phyloP scores from a whole-genome alignment of 345 rosid genomes.

The Clausena lansium region DNA sequence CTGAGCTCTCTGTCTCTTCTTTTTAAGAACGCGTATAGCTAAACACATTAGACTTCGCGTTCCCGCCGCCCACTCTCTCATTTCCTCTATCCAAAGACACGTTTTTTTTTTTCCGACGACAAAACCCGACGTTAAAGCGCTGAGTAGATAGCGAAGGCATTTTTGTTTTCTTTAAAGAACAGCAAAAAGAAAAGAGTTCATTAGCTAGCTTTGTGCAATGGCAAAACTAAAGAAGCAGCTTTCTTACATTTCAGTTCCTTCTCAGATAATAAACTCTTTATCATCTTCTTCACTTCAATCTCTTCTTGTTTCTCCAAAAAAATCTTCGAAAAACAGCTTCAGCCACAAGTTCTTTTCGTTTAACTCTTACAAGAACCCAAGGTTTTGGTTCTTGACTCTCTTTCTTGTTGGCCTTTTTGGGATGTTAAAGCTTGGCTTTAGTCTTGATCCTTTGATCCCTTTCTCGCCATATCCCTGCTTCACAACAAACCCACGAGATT shows the following conservation, averaged over 20 bases:
- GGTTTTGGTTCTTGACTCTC: slow-evolving; percentile 51
- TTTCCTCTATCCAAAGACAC: neutral
- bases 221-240: slow-evolving; percentile 37
- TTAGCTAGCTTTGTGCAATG: slow-evolving; percentile 27
- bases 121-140: too few species aligned
- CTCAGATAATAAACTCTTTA: slow-evolving; percentile 49
- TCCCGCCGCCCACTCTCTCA: slow-evolving; percentile 28
- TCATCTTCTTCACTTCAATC: slow-evolving; percentile 62
- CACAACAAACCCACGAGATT: slow-evolving; percentile 24
- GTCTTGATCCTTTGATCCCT: slow-evolving; percentile 45
- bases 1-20: neutral
- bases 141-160: too few species aligned
- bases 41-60: slow-evolving; percentile 21
- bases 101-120: neutral
- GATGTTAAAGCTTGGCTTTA: slow-evolving; percentile 45
- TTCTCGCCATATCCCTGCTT: slow-evolving; percentile 52
- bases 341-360: slow-evolving; percentile 20
- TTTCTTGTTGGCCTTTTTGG: slow-evolving; percentile 56
- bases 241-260: slow-evolving; percentile 56
- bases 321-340: slow-evolving; percentile 28
- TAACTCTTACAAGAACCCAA: slow-evolving; percentile 41
- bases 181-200: neutral
- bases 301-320: slow-evolving; percentile 64
- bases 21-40: slow-evolving; percentile 23
- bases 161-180: neutral